Conservation (phyloP, 1,284 basidiomycete species). For the Irpex lacteus region DNA sequence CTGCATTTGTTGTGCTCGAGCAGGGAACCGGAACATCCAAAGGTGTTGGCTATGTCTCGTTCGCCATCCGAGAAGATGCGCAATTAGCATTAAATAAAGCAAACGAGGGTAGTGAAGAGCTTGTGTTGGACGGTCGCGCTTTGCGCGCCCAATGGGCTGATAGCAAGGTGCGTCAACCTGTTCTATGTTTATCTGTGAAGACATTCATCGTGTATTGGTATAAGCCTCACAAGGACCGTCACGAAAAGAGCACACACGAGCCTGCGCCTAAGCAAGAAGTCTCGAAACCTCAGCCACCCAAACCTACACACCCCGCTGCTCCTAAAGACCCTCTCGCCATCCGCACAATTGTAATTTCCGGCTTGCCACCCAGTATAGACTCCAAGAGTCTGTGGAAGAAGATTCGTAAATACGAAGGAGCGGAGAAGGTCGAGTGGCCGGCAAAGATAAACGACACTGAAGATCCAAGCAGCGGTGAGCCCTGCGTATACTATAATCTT, state of each 20-base stretch:
- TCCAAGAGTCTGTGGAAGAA: slow-evolving; percentile 87
- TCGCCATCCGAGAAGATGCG: slow-evolving; percentile 89
- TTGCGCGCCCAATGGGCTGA: slow-evolving; percentile 82
- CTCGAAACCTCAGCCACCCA: slow-evolving; percentile 26
- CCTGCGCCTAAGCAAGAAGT: slow-evolving; percentile 35
- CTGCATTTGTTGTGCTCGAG: slow-evolving; percentile 91
- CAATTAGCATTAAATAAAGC: slow-evolving; percentile 68
- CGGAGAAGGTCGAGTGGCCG: slow-evolving; percentile 72
- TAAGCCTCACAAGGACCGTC: slow-evolving; percentile 34
- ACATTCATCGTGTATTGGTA: neutral
- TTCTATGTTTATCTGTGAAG: neutral
- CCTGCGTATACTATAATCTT: neutral
- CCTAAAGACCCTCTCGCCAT: slow-evolving; percentile 74
- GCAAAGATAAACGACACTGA: slow-evolving; percentile 46
- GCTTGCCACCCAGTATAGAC: slow-evolving; percentile 67
- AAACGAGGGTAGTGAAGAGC: slow-evolving; percentile 41
- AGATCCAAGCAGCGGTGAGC: slow-evolving; percentile 35
- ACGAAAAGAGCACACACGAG: slow-evolving; percentile 12
- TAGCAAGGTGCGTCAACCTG: slow-evolving; percentile 52
- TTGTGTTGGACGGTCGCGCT: slow-evolving; percentile 61
- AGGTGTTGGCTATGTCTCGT: slow-evolving; percentile 98
- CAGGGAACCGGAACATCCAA: slow-evolving; percentile 82
- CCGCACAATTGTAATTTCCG: slow-evolving; percentile 77
- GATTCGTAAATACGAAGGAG: slow-evolving; percentile 73
- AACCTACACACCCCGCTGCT: slow-evolving; percentile 32